Evolutionary conservation across 2,329 filamentous ascomycete genomes (phyloP), one percentile per base, ranked within the genome.

Genomic region (Pseudogymnoascus sp.): DNA sequence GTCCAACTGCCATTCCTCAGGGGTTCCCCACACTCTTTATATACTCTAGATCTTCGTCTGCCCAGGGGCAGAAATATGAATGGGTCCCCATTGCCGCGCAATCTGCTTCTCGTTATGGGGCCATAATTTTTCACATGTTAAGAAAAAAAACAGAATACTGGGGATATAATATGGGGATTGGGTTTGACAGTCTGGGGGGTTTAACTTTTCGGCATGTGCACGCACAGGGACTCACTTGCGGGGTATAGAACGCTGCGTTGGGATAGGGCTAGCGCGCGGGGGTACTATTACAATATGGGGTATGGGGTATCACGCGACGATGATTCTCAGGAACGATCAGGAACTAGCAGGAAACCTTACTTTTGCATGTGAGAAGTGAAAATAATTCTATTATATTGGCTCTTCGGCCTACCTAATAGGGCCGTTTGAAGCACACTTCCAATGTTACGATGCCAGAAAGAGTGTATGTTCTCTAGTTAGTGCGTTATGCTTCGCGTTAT

Each of bases 161-260:
- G 16, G 26, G 16, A 34, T 57, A 34, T 57, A 34, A 57, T 34
- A 34, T 57, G 51, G 51, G 51, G 51, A 57, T 57, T 57, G 29
- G 10, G 51, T 57, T 57, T 57, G 26, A 18, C n/a, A 57, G 26
- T 18, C 26, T 57, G 51, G 51, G 51, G 51, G 51, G 51, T 12
- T 57, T 57, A 57, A 18, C 51, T 34, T 57, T 57, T 57, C 45
- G n/a, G 51, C 51, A 57, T 57, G 51, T 57, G 51, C n/a, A 34
- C 10, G 29, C 26, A 57, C n/a, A 12, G 5, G 10, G 7, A 16
- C 21, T 1, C n/a, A 18, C n/a, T 12, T 34, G 26, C 26, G 51
- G 51, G 51, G 51, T 57, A 57, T 57, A 5, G 14, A 34, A 57
- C 51, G 51, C 51, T 57, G n/a, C 5, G 51, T 18, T 57, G 26